Percentiles rank a stretch among this genome's conserved stretches.
Evolutionary conservation across 2,329 filamentous ascomycete species (phyloP).

Genomic region (Xylaria sp.): DNA sequence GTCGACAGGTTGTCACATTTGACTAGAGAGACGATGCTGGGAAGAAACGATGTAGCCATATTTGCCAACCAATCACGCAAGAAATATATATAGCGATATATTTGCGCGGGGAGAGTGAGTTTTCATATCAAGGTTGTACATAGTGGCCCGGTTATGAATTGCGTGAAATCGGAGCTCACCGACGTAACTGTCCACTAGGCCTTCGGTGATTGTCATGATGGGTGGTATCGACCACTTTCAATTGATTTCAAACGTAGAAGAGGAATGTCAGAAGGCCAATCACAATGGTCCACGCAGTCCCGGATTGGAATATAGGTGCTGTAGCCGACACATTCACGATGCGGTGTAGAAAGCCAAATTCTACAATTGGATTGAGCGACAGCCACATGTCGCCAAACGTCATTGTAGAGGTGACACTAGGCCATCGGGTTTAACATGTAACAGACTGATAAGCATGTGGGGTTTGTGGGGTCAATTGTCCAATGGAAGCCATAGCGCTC

Average conservation of each 20-base stretch:
- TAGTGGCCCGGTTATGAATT: not conserved
- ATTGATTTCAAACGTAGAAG: constrained; percentile 40
- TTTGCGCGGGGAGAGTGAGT: not conserved
- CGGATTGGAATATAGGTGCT: constrained; percentile 39
- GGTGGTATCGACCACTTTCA: constrained; percentile 39
- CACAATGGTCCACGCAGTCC: constrained; percentile 40
- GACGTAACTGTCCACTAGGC: constrained; percentile 44
- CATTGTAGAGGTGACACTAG: constrained; percentile 36
- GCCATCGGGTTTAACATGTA: not conserved
- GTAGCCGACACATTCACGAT: constrained; percentile 39
- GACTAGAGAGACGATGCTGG: constrained; percentile 6
- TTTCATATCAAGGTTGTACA: not conserved
- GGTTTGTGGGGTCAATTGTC: not conserved
- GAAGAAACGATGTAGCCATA: not conserved
- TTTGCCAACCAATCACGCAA: not conserved
- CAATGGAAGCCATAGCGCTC: constrained; percentile 5
- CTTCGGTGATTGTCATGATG: constrained; percentile 41
- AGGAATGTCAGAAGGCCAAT: constrained; percentile 39
- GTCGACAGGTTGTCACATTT: constrained; percentile 30
- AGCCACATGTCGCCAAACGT: constrained; percentile 45
- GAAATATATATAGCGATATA: not conserved
- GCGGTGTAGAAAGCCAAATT: constrained; percentile 42
- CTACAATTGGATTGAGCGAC: constrained; percentile 37
- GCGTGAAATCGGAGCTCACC: constrained; percentile 28
- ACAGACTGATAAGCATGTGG: not conserved